Evolutionary conservation across 1,284 basidiomycete species (phyloP).

Genomic region (Prillingera fragicola): DNA sequence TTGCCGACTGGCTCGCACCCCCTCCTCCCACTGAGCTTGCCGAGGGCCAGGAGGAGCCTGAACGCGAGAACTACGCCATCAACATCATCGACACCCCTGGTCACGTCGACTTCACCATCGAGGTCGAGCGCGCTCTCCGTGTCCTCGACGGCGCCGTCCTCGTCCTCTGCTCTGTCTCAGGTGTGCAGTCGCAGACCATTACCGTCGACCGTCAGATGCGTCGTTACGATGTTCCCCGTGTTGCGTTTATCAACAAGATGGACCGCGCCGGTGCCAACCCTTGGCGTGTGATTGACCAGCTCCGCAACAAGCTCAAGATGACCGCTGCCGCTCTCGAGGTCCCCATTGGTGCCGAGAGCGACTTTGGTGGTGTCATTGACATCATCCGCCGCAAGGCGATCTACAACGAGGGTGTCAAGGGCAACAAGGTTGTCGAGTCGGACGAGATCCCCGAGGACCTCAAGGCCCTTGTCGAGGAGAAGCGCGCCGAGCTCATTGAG

Average conservation of each 20-base stretch:
- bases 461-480: constrained; percentile 66
- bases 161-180: constrained; percentile 93
- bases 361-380: constrained; percentile 86
- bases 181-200: constrained; percentile 98
- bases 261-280: constrained; percentile 97
- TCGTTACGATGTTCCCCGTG: constrained; percentile 87
- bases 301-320: constrained; percentile 85
- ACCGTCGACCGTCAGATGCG: constrained; percentile 99
- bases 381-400: constrained; percentile 91
- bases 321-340: constrained; percentile 93
- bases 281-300: constrained; percentile 88
- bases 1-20: constrained; percentile 85
- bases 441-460: constrained; percentile 82
- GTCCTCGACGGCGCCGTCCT: constrained; percentile 95
- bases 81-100: constrained; percentile 99
- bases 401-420: constrained; percentile 92
- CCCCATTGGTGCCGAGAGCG: constrained; percentile 87
- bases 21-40: constrained; percentile 50
- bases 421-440: constrained; percentile 73
- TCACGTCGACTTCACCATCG: constrained; percentile 99
- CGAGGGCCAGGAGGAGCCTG: constrained; percentile 37
- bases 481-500: constrained; percentile 88
- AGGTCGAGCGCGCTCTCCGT: constrained; percentile 93
- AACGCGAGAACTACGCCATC: constrained; percentile 79
- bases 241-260: constrained; percentile 99